A percentile compares a stretch with the other conserved stretches of the same genome.
These are phyloP conservation scores for Pyrenochaeta sp. DNA, from an alignment of 2,329 filamentous ascomycete species.

Conservation along the genomic window DNA sequence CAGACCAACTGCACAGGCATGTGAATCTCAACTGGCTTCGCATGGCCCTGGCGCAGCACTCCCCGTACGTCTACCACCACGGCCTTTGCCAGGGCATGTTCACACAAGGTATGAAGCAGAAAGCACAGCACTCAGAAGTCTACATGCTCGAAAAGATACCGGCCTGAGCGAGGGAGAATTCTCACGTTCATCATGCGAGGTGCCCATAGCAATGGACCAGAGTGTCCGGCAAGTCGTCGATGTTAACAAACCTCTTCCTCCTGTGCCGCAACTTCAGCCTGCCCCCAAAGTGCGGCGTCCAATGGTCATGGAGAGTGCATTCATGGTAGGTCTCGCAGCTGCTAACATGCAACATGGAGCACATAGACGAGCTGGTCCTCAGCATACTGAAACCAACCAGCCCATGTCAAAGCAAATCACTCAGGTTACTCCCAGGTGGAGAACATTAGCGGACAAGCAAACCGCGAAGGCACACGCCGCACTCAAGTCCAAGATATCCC, in stretches of 20 bases:
- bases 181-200: slow-evolving; percentile 17
- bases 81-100: not conserved
- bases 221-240: slow-evolving; percentile 7
- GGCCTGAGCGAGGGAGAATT: slow-evolving; percentile 4
- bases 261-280: slow-evolving; percentile 6
- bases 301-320: not conserved
- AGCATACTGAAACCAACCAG: not conserved
- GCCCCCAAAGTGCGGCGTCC: slow-evolving; percentile 1
- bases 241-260: slow-evolving; percentile 26
- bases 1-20: slow-evolving; percentile 1
- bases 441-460: slow-evolving; percentile 4
- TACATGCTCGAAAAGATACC: slow-evolving; percentile 2
- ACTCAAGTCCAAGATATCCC: slow-evolving; percentile 36
- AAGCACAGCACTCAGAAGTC: not conserved
- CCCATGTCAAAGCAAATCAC: not conserved
- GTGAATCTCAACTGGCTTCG: not conserved
- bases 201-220: slow-evolving; percentile 14
- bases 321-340: not conserved
- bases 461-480: slow-evolving; percentile 2
- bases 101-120: not conserved
- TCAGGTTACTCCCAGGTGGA: slow-evolving; percentile 7
- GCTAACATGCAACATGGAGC: not conserved
- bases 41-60: not conserved
- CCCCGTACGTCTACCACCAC: slow-evolving; percentile 4
- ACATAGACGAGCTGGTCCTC: not conserved